Conservation (phyloP, 768 basidiomycete species). For the Tulasnella sp. region DNA sequence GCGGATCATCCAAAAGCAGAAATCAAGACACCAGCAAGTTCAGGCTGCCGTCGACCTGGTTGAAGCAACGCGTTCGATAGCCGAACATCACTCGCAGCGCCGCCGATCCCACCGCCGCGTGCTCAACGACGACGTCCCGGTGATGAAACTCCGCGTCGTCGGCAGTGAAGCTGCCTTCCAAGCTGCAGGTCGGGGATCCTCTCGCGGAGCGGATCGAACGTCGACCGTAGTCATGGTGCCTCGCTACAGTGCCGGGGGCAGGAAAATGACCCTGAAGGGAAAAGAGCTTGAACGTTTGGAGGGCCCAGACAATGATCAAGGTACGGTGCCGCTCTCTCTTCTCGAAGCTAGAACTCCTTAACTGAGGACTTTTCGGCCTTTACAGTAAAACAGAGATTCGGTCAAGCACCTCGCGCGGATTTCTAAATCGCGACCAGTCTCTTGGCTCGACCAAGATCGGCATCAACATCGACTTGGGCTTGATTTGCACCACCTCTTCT, state of each 20-base stretch:
- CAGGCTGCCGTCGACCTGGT: no score
- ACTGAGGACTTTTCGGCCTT: no score
- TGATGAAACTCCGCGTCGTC: neutral
- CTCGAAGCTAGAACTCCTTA: no score
- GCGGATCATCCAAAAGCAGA: neutral
- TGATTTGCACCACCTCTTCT: neutral
- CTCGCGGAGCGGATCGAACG: neutral
- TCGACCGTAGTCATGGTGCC: slow-evolving; percentile 4
- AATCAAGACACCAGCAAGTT: neutral
- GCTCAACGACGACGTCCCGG: neutral
- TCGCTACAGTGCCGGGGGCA: no score
- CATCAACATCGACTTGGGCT: neutral
- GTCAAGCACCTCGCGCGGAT: slow-evolving; percentile 5
- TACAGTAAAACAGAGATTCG: slow-evolving; percentile 22
- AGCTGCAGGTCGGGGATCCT: neutral
- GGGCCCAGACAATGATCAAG: no score
- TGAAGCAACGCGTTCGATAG: neutral
- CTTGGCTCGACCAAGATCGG: neutral
- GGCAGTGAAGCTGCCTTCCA: neutral
- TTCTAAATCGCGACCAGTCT: slow-evolving; percentile 12
- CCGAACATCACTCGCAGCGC: neutral
- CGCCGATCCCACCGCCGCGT: neutral
- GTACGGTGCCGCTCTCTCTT: neutral
- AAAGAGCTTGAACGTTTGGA: no score
- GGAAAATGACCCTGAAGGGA: no score